Evolutionary conservation across 768 basidiomycete genomes (phyloP).

Genomic region (Lactarius sanguifluus): DNA sequence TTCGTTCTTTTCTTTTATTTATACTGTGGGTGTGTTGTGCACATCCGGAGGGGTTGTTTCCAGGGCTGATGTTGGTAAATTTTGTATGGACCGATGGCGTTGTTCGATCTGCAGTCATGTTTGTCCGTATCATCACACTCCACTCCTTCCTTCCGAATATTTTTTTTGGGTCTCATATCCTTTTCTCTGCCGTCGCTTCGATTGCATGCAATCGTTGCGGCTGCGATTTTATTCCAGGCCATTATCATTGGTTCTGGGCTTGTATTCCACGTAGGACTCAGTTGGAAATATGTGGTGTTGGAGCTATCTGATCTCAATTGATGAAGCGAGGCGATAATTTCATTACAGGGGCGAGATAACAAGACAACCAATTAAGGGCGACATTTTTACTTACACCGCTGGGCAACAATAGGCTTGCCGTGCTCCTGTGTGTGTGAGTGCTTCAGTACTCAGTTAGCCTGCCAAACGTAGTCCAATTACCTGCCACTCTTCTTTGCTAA

Average conservation of each 20-base stretch:
- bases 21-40: slow-evolving; percentile 26
- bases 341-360: not conserved
- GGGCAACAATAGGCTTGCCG: slow-evolving; percentile 77
- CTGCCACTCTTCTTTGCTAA: slow-evolving; percentile 91
- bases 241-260: slow-evolving; percentile 14
- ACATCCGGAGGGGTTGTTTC: slow-evolving; percentile 17
- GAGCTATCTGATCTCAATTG: not conserved
- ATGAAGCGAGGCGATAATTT: not conserved
- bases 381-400: slow-evolving; percentile 71
- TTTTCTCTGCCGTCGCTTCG: slow-evolving; percentile 7
- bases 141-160: slow-evolving; percentile 29
- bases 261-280: slow-evolving; percentile 23
- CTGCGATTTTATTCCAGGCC: slow-evolving; percentile 10
- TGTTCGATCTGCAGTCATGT: slow-evolving; percentile 14
- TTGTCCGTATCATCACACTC: slow-evolving; percentile 12
- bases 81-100: slow-evolving; percentile 10
- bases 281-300: slow-evolving; percentile 24
- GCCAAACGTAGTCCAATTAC: slow-evolving; percentile 42
- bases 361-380: not conserved
- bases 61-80: slow-evolving; percentile 15
- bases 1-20: slow-evolving; percentile 30
- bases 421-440: slow-evolving; percentile 57
- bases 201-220: slow-evolving; percentile 22
- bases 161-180: slow-evolving; percentile 11
- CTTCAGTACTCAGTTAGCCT: not conserved